phyloP scores from a whole-genome alignment of 2,329 filamentous ascomycete species.

The Lomentospora prolificans region DNA sequence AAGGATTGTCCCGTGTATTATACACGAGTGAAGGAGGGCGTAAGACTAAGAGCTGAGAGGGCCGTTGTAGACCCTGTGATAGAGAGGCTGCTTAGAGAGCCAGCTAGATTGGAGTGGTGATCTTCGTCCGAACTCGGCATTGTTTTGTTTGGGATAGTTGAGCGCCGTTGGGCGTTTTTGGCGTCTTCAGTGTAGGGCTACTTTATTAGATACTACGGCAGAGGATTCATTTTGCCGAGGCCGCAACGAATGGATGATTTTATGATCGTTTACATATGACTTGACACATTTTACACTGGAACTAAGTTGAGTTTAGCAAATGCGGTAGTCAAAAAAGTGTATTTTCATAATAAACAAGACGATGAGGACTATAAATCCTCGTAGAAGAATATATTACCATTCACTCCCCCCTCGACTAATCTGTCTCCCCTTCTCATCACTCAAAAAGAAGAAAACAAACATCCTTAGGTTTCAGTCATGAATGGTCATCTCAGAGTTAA shows the following conservation, averaged over 20 bases:
- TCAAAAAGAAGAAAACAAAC: constrained; percentile 5
- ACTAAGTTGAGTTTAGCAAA: no score
- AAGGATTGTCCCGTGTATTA: constrained; percentile 92
- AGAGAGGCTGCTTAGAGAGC: constrained; percentile 17
- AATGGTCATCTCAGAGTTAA: constrained; percentile 1
- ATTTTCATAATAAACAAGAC: background rate
- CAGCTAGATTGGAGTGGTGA: background rate
- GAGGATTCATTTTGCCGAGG: no score
- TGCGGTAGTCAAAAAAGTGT: no score
- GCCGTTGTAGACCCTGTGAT: background rate
- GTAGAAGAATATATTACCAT: constrained; percentile 1
- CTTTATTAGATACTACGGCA: no score
- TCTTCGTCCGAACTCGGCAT: background rate
- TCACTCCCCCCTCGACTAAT: constrained; percentile 3
- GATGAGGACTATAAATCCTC: background rate
- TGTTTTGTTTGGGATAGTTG: no score
- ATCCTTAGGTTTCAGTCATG: background rate
- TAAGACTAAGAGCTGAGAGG: constrained; percentile 31
- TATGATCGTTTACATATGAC: no score
- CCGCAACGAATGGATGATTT: no score
- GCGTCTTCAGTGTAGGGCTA: no score
- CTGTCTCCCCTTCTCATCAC: constrained; percentile 3
- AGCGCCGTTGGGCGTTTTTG: no score
- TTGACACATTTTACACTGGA: no score
- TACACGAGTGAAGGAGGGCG: constrained; percentile 54